phyloP scores from a whole-genome alignment of 2,329 filamentous ascomycete genomes.

The Fusarium sp. region DNA sequence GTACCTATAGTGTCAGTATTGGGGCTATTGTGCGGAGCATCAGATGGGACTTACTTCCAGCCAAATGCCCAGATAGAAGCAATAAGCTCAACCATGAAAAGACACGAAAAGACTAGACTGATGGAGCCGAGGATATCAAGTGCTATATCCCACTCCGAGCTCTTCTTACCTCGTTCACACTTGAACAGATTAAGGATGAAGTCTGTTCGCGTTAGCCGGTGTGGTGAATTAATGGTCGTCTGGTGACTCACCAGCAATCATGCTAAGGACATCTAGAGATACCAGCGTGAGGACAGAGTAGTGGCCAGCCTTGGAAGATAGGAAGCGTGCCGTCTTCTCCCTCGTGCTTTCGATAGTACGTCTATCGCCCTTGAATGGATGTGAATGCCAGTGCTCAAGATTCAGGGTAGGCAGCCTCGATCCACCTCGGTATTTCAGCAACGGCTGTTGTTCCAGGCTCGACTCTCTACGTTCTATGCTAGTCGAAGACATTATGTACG shows the following conservation, averaged over 20 bases:
- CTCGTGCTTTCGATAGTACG: neutral
- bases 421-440: neutral
- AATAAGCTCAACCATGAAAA: constrained; percentile 7
- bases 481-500: neutral
- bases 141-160: neutral
- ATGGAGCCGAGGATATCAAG: constrained; percentile 3
- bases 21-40: rapidly evolving
- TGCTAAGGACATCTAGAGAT: constrained; percentile 23
- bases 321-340: constrained; percentile 5
- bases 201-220: rapidly evolving
- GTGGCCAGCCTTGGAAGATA: constrained; percentile 7
- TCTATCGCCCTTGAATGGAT: neutral
- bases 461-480: rapidly evolving
- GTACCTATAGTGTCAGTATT: neutral
- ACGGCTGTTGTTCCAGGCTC: neutral
- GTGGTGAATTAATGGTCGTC: rapidly evolving
- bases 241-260: constrained; percentile 2
- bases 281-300: constrained; percentile 13
- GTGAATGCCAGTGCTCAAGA: constrained; percentile 21
- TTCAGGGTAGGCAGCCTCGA: constrained; percentile 9
- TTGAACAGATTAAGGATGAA: constrained; percentile 21
- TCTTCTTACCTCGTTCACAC: neutral
- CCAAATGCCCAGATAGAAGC: constrained; percentile 21
- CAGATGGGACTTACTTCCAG: neutral
- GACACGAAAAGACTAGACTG: constrained; percentile 4